Evolutionary conservation across 257 asterid species (phyloP).

Genomic region (Vinca minor): DNA sequence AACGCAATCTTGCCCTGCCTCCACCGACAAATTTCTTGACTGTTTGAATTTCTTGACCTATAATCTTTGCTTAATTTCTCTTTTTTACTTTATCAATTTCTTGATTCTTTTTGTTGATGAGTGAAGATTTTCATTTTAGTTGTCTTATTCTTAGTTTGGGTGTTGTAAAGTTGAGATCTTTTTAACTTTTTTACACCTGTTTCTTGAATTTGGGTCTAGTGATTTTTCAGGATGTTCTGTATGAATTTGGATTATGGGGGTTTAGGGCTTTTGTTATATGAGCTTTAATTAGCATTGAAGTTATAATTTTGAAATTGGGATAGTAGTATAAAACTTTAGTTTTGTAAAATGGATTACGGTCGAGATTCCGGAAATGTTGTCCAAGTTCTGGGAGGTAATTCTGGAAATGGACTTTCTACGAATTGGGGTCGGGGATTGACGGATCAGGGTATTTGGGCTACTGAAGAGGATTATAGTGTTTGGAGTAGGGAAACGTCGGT

Average conservation of each 20-base stretch:
- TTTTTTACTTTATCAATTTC: neutral
- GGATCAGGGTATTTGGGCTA: slow-evolving; percentile 63
- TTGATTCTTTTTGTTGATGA: neutral
- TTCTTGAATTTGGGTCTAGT: too few relatives aligned
- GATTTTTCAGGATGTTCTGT: neutral
- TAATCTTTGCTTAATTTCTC: neutral
- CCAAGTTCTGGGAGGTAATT: slow-evolving; percentile 40
- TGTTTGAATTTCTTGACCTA: too few relatives aligned
- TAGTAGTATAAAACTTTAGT: neutral
- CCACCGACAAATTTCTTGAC: neutral
- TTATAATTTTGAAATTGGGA: neutral
- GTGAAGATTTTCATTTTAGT: neutral
- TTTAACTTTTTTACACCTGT: neutral
- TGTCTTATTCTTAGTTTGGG: neutral
- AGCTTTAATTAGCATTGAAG: neutral
- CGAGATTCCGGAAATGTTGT: slow-evolving; percentile 47
- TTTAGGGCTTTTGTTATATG: neutral
- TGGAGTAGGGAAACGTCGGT: slow-evolving; percentile 48
- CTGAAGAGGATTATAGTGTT: slow-evolving; percentile 52
- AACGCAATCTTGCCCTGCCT: neutral
- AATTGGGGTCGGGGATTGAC: slow-evolving; percentile 47
- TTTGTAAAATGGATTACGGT: slow-evolving; percentile 43
- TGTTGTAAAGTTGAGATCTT: neutral
- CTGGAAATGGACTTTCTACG: slow-evolving; percentile 17
- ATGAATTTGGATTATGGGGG: neutral